A percentile compares a stretch with the other conserved stretches of the same genome.
Evolutionary conservation across 23 red algal species (phyloP).

Genomic region (Gracilariopsis chorda): DNA sequence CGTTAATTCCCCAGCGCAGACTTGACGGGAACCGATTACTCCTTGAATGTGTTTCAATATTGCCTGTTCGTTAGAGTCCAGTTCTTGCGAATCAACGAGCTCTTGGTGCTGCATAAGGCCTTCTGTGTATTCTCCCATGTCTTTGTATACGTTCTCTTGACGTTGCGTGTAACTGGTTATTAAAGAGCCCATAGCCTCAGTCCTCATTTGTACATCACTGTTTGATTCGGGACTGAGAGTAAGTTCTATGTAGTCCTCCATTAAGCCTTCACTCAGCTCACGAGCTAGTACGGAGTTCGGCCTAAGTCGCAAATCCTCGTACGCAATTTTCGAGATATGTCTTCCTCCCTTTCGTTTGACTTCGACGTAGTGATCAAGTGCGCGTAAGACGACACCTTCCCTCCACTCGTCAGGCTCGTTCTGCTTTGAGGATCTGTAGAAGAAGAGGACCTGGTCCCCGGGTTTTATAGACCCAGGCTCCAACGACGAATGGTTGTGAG

Average conservation of each 20-base stretch:
- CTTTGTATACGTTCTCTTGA: neutral
- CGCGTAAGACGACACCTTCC: neutral
- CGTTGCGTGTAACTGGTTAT: neutral
- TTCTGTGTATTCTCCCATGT: neutral
- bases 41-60: neutral
- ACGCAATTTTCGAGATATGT: neutral
- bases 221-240: slow-evolving; percentile 1
- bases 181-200: neutral
- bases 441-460: neutral
- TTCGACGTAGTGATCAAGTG: neutral
- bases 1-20: neutral
- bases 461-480: neutral
- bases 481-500: neutral
- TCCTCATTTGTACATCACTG: neutral
- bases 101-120: neutral
- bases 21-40: slow-evolving; percentile 18
- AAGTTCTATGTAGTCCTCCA: neutral
- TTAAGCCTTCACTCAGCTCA: neutral
- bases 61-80: neutral
- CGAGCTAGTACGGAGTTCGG: neutral
- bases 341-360: neutral
- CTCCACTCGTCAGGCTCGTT: neutral
- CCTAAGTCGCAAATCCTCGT: neutral
- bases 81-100: neutral
- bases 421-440: neutral